These are phyloP conservation scores for Digitaria exilis DNA, from an alignment of 202 grass and related monocot species.

Conservation along the genomic window DNA sequence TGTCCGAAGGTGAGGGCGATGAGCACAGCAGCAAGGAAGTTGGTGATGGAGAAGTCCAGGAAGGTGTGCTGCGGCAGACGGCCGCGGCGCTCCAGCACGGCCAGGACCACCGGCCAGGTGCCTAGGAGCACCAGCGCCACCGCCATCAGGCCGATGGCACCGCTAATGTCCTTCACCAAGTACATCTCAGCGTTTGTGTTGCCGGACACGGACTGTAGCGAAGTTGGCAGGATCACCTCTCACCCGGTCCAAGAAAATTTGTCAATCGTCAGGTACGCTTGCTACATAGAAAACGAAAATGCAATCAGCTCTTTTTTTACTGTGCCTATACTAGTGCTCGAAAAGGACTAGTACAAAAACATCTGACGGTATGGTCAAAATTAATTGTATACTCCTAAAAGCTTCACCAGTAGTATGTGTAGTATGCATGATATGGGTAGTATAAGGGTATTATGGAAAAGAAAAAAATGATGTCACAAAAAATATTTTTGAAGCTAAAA, in stretches of 20 bases:
- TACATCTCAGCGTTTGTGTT: constrained; percentile 55
- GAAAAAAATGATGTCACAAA: too few species aligned
- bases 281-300: neutral
- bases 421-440: too few species aligned
- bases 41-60: constrained; percentile 80
- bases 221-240: neutral
- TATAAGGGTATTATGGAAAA: too few species aligned
- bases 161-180: constrained; percentile 71
- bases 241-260: neutral
- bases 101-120: constrained; percentile 89
- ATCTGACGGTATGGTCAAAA: too few species aligned
- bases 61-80: constrained; percentile 92
- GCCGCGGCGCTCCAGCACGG: constrained; percentile 77
- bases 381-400: too few species aligned
- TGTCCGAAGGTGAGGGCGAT: constrained; percentile 79
- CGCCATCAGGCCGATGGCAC: constrained; percentile 73
- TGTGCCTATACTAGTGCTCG: too few species aligned
- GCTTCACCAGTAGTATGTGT: too few species aligned
- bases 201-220: neutral
- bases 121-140: constrained; percentile 74
- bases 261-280: neutral
- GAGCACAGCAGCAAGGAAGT: constrained; percentile 77
- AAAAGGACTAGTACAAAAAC: too few species aligned
- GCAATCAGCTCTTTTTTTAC: too few species aligned
- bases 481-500: too few species aligned